Conservation (phyloP, 2,329 filamentous ascomycete genomes). For the Monosporascus sp. region DNA sequence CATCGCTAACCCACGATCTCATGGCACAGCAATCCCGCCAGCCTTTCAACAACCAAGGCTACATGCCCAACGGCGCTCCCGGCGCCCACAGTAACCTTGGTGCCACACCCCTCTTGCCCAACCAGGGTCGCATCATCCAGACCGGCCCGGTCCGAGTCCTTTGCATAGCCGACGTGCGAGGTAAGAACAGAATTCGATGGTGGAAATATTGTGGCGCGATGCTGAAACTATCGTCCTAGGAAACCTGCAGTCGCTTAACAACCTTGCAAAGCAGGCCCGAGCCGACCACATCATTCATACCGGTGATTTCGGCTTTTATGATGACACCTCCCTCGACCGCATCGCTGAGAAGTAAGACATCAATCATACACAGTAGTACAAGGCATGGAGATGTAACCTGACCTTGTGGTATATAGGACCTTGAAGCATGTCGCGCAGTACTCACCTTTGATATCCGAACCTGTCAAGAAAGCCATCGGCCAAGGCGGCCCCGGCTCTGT, state of each 20-base stretch:
- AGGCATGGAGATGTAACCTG: conserved; percentile 4
- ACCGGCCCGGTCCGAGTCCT: conserved; percentile 61
- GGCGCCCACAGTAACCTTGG: conserved; percentile 37
- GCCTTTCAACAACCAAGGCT: conserved; percentile 47
- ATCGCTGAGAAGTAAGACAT: conserved; percentile 89
- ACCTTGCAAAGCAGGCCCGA: conserved; percentile 88
- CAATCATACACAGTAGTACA: neutral
- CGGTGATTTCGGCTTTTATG: conserved; percentile 98
- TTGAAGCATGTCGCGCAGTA: conserved; percentile 98
- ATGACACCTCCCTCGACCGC: conserved; percentile 88
- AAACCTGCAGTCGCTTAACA: conserved; percentile 91
- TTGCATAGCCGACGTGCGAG: conserved; percentile 68
- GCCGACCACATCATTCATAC: conserved; percentile 98
- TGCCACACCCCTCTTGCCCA: conserved; percentile 60
- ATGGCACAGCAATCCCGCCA: conserved; percentile 31
- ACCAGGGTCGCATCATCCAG: conserved; percentile 62
- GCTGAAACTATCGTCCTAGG: conserved; percentile 47
- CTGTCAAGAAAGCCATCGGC: conserved; percentile 62
- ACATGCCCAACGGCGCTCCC: conserved; percentile 58
- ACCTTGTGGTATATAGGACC: conserved; percentile 54
- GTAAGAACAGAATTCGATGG: conserved; percentile 34
- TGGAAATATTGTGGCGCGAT: conserved; percentile 3
- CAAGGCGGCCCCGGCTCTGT: conserved; percentile 68
- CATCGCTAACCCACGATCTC: conserved; percentile 9
- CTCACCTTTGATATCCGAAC: conserved; percentile 84